Base-by-base conservation (phyloP, 805 yeast genomes). In the Wickerhamiella bombiphila region DNA sequence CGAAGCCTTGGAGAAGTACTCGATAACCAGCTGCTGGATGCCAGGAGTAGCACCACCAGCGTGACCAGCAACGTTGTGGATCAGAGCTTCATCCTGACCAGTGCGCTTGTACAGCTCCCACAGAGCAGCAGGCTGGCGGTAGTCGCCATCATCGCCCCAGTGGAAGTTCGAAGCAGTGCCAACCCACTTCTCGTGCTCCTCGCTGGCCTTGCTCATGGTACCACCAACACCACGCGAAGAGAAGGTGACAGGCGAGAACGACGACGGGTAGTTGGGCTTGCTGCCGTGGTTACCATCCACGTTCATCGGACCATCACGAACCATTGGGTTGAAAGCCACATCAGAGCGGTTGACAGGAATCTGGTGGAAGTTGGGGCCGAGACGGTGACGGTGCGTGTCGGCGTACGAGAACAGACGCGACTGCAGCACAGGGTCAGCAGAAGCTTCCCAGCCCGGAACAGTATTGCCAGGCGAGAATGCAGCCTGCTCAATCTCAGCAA, bases 91-190 rank as follows among this genome's bases (percentile, higher is more conserved):
- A 64, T 83, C 95, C 61, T 82, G 94, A 50, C 85, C 83, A 13
- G 80, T 74, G 55, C 63, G 76, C 38, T 79, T 79, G 56, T 81
- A 68, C 25, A 81, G 91, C 41, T 78, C 66, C 74, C 83, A 88
- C 52, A 86, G 69, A 24, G 58, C 74, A 44, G 76, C 65, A 36
- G 94, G 79, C 64, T 86, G 95, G 45, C 60, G 69, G 58, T 63
- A 86, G 63, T 86, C 94, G 47, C 64, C 62, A 42, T 72, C 82
- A 36, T 75, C 78, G 20, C 69, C 62, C 95, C 95, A 85, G 64
- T 83, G 91, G 74, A 71, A 80, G 46, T 88, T 82, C 44, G 76
- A 63, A 34, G 91, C 91, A 38, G 83, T 72, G 41, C 91, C 91
- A 40, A 64, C 62, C 91, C 91, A 81, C 43, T 72, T 69, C 63